These are phyloP conservation scores for Pichia exigua DNA, from an alignment of 805 yeast species.

Conservation along the genomic window DNA sequence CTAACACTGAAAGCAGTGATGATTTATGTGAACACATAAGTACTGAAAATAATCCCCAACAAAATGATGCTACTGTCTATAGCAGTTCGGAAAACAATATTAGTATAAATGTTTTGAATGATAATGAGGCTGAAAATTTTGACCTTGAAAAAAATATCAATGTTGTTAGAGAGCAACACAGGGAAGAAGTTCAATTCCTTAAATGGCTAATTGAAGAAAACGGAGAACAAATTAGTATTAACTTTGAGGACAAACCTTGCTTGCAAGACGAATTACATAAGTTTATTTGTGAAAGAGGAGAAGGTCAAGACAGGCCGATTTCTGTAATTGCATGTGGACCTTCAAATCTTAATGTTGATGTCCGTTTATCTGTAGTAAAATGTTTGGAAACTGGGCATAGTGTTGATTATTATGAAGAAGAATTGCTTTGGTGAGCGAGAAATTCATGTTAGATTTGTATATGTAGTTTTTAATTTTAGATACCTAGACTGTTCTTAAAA, in stretches of 20 bases:
- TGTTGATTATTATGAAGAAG: slow-evolving; percentile 33
- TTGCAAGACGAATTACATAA: slow-evolving; percentile 17
- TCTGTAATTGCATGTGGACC: slow-evolving; percentile 35
- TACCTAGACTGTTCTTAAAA: neutral
- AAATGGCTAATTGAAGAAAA: slow-evolving; percentile 13
- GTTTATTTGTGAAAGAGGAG: slow-evolving; percentile 12
- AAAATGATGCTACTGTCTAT: neutral
- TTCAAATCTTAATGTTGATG: slow-evolving; percentile 25
- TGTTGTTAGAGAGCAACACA: neutral
- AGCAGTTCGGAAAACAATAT: neutral
- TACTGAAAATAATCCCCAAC: neutral
- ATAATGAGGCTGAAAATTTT: neutral
- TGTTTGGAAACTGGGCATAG: slow-evolving; percentile 21
- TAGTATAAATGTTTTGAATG: neutral
- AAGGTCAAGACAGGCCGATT: slow-evolving; percentile 15
- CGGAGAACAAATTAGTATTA: slow-evolving; percentile 17
- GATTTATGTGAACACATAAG: neutral
- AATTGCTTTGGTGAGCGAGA: slow-evolving; percentile 27
- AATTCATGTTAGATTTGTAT: neutral
- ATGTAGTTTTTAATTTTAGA: neutral
- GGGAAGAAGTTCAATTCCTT: slow-evolving; percentile 7
- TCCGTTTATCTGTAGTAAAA: slow-evolving; percentile 26
- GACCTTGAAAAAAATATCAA: neutral
- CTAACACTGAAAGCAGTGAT: neutral
- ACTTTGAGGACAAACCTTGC: slow-evolving; percentile 21